A percentile compares a stretch with the other conserved stretches of the same genome.
These are phyloP conservation scores for Eragrostis nindensis DNA, from an alignment of 176 grass and related monocot species.

Conservation along the genomic window DNA sequence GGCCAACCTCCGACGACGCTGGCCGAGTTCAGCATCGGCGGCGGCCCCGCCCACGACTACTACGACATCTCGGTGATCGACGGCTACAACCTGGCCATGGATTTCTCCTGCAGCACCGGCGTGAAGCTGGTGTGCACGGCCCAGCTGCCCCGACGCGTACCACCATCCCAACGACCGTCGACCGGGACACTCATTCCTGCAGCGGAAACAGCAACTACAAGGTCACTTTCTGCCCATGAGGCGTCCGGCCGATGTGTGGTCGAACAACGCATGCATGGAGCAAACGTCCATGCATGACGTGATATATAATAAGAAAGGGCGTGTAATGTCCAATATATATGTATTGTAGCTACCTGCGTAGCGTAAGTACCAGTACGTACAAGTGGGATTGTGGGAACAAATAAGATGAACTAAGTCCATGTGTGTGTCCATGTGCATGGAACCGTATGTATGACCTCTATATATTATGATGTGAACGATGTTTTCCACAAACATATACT, in stretches of 20 bases:
- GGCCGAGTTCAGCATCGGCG: conserved; percentile 2
- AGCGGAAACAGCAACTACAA: neutral
- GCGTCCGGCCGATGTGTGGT: neutral
- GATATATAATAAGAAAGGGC: no score
- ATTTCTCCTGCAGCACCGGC: neutral
- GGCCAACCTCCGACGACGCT: neutral
- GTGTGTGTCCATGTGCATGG: no score
- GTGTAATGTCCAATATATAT: no score
- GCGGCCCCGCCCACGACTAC: neutral
- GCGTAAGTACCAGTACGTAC: no score
- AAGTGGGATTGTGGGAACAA: no score
- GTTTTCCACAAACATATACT: no score
- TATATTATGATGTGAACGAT: no score
- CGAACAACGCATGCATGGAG: no score
- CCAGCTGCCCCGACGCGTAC: neutral
- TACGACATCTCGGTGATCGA: conserved; percentile 1
- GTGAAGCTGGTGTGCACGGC: neutral
- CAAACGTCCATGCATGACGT: no score
- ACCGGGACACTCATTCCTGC: neutral
- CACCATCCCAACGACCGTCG: neutral
- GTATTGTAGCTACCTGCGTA: no score
- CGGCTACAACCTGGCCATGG: neutral
- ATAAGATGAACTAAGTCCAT: no score
- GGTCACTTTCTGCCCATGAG: neutral
- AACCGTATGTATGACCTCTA: no score